These are phyloP conservation scores for Ascomycota sp. DNA, from an alignment of 2,329 filamentous ascomycete genomes.

Conservation along the genomic window DNA sequence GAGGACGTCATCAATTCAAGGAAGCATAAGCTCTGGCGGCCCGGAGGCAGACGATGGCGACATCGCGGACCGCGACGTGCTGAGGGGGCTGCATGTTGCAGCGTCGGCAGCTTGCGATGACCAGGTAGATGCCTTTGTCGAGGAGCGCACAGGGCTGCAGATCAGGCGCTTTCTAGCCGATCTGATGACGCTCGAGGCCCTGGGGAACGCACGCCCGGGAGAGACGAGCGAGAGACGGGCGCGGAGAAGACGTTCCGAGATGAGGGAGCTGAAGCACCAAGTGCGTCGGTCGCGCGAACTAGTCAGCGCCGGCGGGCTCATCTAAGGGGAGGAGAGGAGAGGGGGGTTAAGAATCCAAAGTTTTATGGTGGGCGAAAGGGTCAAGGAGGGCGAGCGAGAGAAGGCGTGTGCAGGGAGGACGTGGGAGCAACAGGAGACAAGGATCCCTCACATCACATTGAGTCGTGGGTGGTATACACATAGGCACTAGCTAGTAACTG, in stretches of 20 bases:
- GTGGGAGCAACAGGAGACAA: too few relatives aligned
- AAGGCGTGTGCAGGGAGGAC: too few relatives aligned
- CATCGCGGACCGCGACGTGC: constrained; percentile 28
- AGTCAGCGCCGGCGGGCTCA: constrained; percentile 3
- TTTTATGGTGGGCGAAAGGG: too few relatives aligned
- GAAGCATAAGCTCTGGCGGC: constrained; percentile 5
- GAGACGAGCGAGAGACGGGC: constrained; percentile 9
- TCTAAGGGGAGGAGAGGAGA: constrained; percentile 1
- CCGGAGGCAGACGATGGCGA: constrained; percentile 15
- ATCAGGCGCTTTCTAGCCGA: constrained; percentile 35
- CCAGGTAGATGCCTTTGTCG: constrained; percentile 29
- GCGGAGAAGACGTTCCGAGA: constrained; percentile 11
- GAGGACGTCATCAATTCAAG: constrained; percentile 15
- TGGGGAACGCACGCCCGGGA: constrained; percentile 13
- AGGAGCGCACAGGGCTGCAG: constrained; percentile 27
- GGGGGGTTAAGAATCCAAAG: not conserved
- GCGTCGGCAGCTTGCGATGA: constrained; percentile 35
- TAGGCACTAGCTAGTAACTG: too few relatives aligned
- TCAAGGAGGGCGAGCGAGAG: too few relatives aligned
- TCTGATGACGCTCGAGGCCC: constrained; percentile 26
- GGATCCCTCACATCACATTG: too few relatives aligned
- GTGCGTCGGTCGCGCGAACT: constrained; percentile 13
- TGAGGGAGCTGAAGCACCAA: constrained; percentile 15
- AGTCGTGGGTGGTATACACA: too few relatives aligned
- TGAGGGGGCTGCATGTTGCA: constrained; percentile 33